Evolutionary conservation across 352 stramenopile species (phyloP), one percentile per base, ranked within the genome.

Genomic region (Phytophthora syringae): DNA sequence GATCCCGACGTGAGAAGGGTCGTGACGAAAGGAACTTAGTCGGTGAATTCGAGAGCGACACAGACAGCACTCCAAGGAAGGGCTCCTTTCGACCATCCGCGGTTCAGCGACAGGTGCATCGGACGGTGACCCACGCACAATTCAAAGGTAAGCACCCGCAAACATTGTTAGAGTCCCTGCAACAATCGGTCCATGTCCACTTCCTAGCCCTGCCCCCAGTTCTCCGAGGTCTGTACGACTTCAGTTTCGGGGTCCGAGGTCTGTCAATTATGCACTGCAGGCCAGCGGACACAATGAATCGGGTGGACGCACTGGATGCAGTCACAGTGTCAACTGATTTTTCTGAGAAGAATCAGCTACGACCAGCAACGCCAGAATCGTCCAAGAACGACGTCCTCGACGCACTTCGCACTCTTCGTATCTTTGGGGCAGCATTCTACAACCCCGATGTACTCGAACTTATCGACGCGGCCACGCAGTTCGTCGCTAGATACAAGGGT

Each of bases 81-180:
- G n/a, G n/a, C n/a, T n/a, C n/a, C n/a, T n/a, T n/a, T n/a, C n/a
- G n/a, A n/a, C n/a, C n/a, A n/a, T n/a, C n/a, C n/a, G n/a, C n/a
- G n/a, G n/a, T 24, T 22, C 54, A 53, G 16, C 42, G 20, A 43
- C 61, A 39, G 4, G 24, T 60, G 2, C 27, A 50, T 39, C 18
- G 12, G 7, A 34, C 42, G 0, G 21, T 67, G 3, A 16, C 50
- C 21, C 7, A 51, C 18, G 1, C 9, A 1, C 7, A 43, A 3
- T 48, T 32, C 15, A 30, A 67, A 56, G 59, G 49, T 67, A 49
- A 55, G 48, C 15, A 36, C 5, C 3, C 25, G 10, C 28, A 49
- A 20, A 34, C 16, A 12, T 15, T 60, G 7, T 43, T 60, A n/a
- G 40, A 67, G 36, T 22, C 16, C 5, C 36, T 55, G 20, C 59